Evolutionary conservation across 495 filamentous ascomycete genomes (phyloP), one percentile per base, ranked within the genome.

Genomic region (Talaromyces nanjingensis): DNA sequence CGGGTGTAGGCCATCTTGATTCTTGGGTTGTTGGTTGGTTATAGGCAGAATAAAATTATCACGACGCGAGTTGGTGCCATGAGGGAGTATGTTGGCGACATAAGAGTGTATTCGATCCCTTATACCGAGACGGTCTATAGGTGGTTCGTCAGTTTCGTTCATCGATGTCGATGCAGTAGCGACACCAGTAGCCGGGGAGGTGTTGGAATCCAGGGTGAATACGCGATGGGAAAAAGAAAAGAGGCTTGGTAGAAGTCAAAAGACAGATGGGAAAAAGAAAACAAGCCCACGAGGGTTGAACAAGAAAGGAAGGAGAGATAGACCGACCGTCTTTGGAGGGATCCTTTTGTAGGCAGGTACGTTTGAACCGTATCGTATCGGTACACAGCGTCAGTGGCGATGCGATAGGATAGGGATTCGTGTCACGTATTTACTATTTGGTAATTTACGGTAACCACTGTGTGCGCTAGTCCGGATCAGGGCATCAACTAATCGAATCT

Each of bases 111-210:
- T 25, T 34, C 62, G 62, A 59, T 64, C 31, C 54, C 54, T 57
- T 12, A 64, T 64, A 39, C 54, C 53, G 52, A 54, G 33, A 47
- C 62, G 62, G 62, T 59, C 18, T 64, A 64, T 39, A 64, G 62
- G 52, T 16, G 62, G 55, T 39, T 57, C 53, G 55, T 64, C 62
- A 47, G 52, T n/a, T 45, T 64, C 62, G 62, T 64, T 64, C 62
- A 64, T 64, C 62, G 62, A 64, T 42, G 53, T 57, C 25, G 52
- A 45, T 42, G 33, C 52, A 55, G 22, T 24, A n/a, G 53, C 14
- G 45, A 24, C 59, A 53, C 16, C 33, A 29, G 37, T 29, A 47
- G 37, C 37, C 12, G 59, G 59, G 45, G 59, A 47, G 6, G 39
- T 37, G 16, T 33, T 34, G n/a, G 58, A 39, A 47, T 60, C 39